A percentile compares a stretch with the other conserved stretches of the same genome.
Conservation (phyloP, 2,329 filamentous ascomycete species). For the Ascochyta rabiei region DNA sequence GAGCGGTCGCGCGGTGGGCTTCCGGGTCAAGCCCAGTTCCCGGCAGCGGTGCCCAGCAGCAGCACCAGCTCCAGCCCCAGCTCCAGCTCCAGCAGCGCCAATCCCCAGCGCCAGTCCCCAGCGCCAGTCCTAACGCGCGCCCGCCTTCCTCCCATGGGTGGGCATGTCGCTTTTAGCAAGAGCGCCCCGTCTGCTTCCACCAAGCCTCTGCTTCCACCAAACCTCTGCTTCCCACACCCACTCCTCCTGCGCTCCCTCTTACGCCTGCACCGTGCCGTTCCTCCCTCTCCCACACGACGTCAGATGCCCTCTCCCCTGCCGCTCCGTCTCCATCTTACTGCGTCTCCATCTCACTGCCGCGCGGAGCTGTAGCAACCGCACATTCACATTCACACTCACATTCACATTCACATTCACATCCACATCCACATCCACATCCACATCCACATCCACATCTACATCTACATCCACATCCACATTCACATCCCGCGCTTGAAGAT, state of each 20-base stretch:
- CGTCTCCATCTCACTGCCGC: slow-evolving; percentile 2
- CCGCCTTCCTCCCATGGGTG: slow-evolving; percentile 4
- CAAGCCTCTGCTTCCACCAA: slow-evolving; percentile 19
- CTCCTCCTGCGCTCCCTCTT: slow-evolving; percentile 1
- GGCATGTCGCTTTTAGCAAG: slow-evolving; percentile 20
- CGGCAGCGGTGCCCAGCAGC: slow-evolving; percentile 20
- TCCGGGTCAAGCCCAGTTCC: slow-evolving; percentile 16
- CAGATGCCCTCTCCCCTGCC: slow-evolving; percentile 16
- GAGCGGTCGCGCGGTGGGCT: neutral
- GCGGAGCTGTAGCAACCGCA: slow-evolving; percentile 3
- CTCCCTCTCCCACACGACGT: slow-evolving; percentile 12
- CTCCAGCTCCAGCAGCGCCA: too few relatives aligned
- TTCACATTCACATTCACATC: neutral
- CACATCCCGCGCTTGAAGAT: neutral
- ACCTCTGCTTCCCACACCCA: slow-evolving; percentile 16
- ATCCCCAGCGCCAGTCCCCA: too few relatives aligned
- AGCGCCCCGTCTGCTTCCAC: slow-evolving; percentile 20
- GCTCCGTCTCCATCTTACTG: slow-evolving; percentile 3
- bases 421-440: neutral
- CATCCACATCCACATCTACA: too few relatives aligned
- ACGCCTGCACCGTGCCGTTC: slow-evolving; percentile 18
- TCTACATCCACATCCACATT: too few relatives aligned
- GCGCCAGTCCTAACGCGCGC: slow-evolving; percentile 21
- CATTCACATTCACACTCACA: neutral
- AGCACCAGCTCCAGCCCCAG: too few relatives aligned